Evolutionary conservation across 257 asterid genomes (phyloP).

Genomic region (Nicotiana tomentosiformis): DNA sequence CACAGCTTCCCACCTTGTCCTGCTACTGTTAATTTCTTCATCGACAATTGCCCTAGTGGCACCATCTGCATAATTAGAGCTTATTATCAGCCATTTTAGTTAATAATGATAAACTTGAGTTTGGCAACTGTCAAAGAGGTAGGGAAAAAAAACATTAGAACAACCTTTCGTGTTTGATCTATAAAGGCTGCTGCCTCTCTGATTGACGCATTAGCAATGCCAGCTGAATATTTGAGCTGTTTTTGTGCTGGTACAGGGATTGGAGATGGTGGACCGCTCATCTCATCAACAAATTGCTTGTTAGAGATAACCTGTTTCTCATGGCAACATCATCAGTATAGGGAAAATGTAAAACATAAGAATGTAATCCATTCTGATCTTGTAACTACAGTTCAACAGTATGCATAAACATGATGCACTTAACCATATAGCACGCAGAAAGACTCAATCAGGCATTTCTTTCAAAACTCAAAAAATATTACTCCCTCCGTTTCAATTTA

Average conservation of each 20-base stretch:
- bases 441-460: neutral
- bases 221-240: conserved; percentile 92
- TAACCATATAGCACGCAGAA: neutral
- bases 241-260: conserved; percentile 92
- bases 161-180: conserved; percentile 83
- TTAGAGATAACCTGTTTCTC: conserved; percentile 37
- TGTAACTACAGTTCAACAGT: neutral
- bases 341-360: neutral
- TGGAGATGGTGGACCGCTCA: conserved; percentile 73
- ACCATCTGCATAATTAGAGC: conserved; percentile 60
- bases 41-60: conserved; percentile 80
- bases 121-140: conserved; percentile 7
- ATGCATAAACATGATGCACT: neutral
- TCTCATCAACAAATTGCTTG: conserved; percentile 65
- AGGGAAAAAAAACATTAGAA: conserved; percentile 7
- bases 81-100: neutral
- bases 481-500: too few relatives aligned
- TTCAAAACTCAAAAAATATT: neutral
- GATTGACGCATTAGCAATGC: conserved; percentile 76
- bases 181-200: conserved; percentile 70
- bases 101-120: neutral
- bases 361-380: neutral
- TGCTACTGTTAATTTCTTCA: conserved; percentile 80
- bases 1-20: conserved; percentile 96
- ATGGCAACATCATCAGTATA: neutral